Conservation (phyloP, 352 stramenopile genomes). For the Globisporangium yorkense region DNA sequence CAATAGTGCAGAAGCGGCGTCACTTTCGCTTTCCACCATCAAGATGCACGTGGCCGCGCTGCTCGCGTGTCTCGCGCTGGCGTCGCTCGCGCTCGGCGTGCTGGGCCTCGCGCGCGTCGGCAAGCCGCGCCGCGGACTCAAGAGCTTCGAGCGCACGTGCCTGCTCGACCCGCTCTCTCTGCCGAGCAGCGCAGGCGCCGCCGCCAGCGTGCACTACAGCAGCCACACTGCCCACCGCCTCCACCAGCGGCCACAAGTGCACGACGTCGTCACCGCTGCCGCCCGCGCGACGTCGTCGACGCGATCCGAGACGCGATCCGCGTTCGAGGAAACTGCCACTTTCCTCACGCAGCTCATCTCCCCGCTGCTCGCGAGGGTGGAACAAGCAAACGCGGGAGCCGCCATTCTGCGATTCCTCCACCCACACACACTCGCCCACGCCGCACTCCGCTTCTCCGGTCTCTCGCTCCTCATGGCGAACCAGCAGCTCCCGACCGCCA, state of each 20-base stretch:
- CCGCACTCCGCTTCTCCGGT: slow-evolving; percentile 7
- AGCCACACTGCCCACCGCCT: no score
- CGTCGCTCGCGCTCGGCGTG: slow-evolving; percentile 15
- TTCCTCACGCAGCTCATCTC: slow-evolving; percentile 10
- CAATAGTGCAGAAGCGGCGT: neutral
- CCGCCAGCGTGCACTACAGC: no score
- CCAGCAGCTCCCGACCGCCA: slow-evolving; percentile 12
- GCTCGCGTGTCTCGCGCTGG: slow-evolving; percentile 9
- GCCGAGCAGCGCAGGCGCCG: neutral
- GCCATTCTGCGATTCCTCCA: slow-evolving; percentile 6
- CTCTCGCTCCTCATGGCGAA: slow-evolving; percentile 18
- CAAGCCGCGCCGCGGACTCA: slow-evolving; percentile 20
- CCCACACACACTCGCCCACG: slow-evolving; percentile 3
- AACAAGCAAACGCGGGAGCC: slow-evolving; percentile 1
- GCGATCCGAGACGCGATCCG: slow-evolving; percentile 1
- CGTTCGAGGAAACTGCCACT: neutral
- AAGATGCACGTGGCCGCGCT: slow-evolving; percentile 2
- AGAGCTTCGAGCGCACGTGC: slow-evolving; percentile 18
- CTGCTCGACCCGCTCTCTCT: slow-evolving; percentile 5
- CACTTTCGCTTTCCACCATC: neutral
- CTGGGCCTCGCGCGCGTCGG: slow-evolving; percentile 17
- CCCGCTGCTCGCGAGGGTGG: slow-evolving; percentile 6
- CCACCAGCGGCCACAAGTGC: neutral
- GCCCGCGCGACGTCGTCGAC: no score
- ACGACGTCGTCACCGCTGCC: neutral